These are phyloP conservation scores for Calonectria naviculata DNA, from an alignment of 2,329 filamentous ascomycete species.

Conservation along the genomic window DNA sequence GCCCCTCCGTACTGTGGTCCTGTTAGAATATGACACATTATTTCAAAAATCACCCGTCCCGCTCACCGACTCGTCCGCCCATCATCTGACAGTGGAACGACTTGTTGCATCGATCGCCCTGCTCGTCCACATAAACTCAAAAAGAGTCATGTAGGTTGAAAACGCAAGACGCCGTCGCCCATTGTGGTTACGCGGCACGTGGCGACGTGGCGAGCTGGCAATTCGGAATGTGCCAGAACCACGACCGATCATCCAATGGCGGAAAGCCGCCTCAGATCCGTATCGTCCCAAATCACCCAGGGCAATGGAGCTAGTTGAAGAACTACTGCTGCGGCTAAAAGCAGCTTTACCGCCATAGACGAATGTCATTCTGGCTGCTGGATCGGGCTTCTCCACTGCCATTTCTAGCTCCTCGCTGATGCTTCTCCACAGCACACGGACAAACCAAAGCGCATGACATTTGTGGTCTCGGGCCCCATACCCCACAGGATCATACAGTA, in stretches of 20 bases:
- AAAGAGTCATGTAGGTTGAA: neutral
- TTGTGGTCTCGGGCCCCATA: neutral
- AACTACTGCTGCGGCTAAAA: neutral
- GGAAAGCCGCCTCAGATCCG: neutral
- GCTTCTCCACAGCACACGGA: neutral
- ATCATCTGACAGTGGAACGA: neutral
- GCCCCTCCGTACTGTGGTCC: neutral
- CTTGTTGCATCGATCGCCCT: neutral
- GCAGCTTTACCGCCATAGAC: neutral
- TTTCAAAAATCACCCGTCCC: neutral
- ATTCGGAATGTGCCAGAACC: neutral
- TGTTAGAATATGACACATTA: neutral
- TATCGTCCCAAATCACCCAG: neutral
- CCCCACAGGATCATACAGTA: neutral
- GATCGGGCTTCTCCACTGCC: neutral
- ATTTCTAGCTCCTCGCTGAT: too few relatives aligned
- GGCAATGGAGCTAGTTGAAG: neutral
- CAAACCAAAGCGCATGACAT: neutral
- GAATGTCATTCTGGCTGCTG: neutral
- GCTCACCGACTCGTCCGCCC: neutral
- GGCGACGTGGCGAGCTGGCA: neutral
- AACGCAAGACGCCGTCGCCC: neutral
- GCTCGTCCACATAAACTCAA: neutral
- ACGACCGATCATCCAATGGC: neutral
- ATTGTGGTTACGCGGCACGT: neutral